Conservation (phyloP, 2,329 filamentous ascomycete species). For the Periconia macrospinosa region DNA sequence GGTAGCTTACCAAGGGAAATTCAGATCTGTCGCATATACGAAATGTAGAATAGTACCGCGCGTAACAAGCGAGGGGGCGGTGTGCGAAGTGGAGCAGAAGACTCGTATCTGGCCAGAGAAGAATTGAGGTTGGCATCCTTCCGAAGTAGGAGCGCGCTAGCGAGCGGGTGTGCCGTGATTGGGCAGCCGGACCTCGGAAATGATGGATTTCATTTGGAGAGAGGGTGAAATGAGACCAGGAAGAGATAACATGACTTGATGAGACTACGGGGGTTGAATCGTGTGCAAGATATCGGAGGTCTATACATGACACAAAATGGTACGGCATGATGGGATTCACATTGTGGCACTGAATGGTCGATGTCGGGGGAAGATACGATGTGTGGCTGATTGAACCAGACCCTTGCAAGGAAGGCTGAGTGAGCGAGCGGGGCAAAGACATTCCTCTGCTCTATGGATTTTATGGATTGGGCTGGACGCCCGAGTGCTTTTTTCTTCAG, state of each 20-base stretch:
- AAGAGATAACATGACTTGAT: no score
- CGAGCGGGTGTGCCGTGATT: not conserved
- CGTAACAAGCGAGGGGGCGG: no score
- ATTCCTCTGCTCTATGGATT: no score
- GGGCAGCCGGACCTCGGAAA: no score
- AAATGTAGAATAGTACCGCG: no score
- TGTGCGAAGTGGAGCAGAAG: not conserved
- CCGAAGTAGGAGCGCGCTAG: not conserved
- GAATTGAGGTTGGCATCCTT: not conserved
- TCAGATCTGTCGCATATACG: no score
- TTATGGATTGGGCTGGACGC: no score
- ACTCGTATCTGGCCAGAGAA: not conserved
- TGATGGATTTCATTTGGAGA: not conserved
- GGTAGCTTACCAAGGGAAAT: no score
- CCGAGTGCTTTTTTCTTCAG: not conserved
- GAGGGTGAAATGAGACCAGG: not conserved
- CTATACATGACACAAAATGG: not conserved
- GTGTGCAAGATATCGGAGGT: not conserved
- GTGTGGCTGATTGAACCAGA: not conserved
- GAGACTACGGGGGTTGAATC: no score
- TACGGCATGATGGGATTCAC: not conserved
- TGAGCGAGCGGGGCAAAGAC: conserved; percentile 2
- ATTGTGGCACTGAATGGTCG: not conserved
- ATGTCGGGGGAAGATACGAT: not conserved
- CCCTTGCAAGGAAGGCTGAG: conserved; percentile 3